Base-by-base conservation (phyloP, 2,329 filamentous ascomycete species). In the Myriangium duriaei region DNA sequence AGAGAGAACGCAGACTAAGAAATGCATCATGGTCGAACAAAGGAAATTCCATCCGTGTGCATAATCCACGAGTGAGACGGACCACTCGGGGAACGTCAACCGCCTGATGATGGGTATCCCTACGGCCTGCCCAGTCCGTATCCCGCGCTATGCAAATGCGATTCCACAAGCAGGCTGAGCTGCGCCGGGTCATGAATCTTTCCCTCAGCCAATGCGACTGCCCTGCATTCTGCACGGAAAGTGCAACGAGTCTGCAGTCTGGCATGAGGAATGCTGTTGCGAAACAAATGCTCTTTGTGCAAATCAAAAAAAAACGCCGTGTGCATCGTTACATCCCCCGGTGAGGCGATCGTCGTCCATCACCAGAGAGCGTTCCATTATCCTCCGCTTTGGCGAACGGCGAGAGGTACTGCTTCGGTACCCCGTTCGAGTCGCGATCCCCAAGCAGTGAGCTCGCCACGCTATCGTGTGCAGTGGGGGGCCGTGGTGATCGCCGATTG, bases 391-490 rank as follows among this genome's bases (percentile, higher is more conserved):
- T 39, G 13, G 36, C 36, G 32, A 39, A 39, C 11, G 36, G 36
- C 7, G 36, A 39, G 6, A 39, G 36, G 17, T 39, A 39, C 14
- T 32, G 28, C 26, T 39, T 39, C 11, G 36, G 36, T 39, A 11
- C 36, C 28, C 19, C 32, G 3, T 16, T 21, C 30, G 29, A 28
- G 17, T 39, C 36, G 36, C 36, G 36, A 18, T 39, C 36, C 28
- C 36, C 36, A 5, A 30, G 14, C 28, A 39, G 36, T 32, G 36
- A 39, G 30, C 36, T 39, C 11, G 36, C 26, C 36, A 39, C 36
- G 16, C 36, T 39, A 30, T 39, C 36, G 36, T 39, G 36, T 32
- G 36, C 36, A 17, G 36, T 39, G n/a, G 36, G 36, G 16, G 36
- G 36, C 13, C 36, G 36, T 11, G 36, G 36, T n/a, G 36, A 39